Evolutionary conservation across 495 filamentous ascomycete genomes (phyloP).

Genomic region (Penicillium subrubescens): DNA sequence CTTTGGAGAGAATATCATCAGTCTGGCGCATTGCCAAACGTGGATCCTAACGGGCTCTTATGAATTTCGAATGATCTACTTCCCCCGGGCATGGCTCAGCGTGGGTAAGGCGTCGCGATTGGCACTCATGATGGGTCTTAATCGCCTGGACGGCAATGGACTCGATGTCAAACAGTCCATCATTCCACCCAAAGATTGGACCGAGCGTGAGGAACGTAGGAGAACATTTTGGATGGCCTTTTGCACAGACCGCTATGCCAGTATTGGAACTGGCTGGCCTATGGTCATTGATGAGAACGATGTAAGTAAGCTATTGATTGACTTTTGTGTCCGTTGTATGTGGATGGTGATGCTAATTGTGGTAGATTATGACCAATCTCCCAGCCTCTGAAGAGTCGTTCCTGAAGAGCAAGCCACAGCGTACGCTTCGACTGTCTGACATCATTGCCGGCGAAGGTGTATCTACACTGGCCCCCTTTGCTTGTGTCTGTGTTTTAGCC

Average conservation of each 20-base stretch:
- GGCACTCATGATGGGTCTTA: constrained; percentile 88
- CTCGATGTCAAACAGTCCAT: constrained; percentile 92
- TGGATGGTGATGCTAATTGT: constrained; percentile 19
- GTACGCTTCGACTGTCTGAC: constrained; percentile 67
- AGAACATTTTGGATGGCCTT: constrained; percentile 96
- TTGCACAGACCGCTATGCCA: constrained; percentile 86
- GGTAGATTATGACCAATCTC: constrained; percentile 77
- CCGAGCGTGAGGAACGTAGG: constrained; percentile 85
- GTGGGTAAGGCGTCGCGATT: constrained; percentile 76
- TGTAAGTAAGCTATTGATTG: constrained; percentile 51
- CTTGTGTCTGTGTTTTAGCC: constrained; percentile 79
- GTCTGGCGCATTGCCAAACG: constrained; percentile 77
- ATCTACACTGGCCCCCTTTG: constrained; percentile 73
- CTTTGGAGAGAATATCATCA: constrained; percentile 84
- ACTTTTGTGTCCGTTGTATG: background rate
- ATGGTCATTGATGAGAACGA: constrained; percentile 92
- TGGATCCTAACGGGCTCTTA: constrained; percentile 80
- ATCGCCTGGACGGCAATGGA: constrained; percentile 82
- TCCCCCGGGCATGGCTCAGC: constrained; percentile 94
- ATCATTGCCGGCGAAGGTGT: constrained; percentile 73
- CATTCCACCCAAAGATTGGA: constrained; percentile 86
- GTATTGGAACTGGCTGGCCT: constrained; percentile 97
- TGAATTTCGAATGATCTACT: constrained; percentile 98
- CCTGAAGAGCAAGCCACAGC: constrained; percentile 71
- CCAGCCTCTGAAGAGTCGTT: constrained; percentile 88